These are phyloP conservation scores for Mucor circinelloides DNA, from an alignment of 371 early-diverging fungal genomes.

Conservation along the genomic window DNA sequence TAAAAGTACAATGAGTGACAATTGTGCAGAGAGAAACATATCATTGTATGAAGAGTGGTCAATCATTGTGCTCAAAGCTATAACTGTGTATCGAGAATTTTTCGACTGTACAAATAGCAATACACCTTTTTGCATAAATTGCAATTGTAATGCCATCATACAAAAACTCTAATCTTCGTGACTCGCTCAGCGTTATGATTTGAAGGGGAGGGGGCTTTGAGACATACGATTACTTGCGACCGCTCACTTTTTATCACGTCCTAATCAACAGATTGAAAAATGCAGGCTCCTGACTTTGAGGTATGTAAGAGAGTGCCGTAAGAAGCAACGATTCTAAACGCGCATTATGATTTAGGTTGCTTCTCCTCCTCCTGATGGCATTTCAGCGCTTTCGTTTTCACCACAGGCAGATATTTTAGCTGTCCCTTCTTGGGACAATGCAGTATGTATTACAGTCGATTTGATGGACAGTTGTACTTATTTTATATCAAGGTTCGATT, in stretches of 20 bases:
- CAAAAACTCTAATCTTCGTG: background rate
- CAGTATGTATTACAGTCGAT: conserved; percentile 46
- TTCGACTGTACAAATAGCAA: too few relatives aligned
- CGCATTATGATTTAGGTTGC: conserved; percentile 43
- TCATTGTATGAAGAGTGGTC: too few relatives aligned
- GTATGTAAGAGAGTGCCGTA: background rate
- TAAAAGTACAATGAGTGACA: too few relatives aligned
- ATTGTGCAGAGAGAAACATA: too few relatives aligned
- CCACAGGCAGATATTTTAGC: conserved; percentile 81
- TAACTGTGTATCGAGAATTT: too few relatives aligned
- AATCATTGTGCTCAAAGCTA: too few relatives aligned
- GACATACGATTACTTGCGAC: background rate
- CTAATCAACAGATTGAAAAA: background rate
- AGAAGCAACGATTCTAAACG: background rate
- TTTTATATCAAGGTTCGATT: conserved; percentile 72
- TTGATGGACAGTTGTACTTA: background rate
- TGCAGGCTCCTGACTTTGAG: conserved; percentile 17
- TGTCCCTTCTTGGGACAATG: conserved; percentile 88
- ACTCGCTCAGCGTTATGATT: background rate
- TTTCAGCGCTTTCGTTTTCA: conserved; percentile 75
- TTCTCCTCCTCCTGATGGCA: conserved; percentile 73
- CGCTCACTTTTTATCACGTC: background rate
- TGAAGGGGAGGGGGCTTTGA: background rate
- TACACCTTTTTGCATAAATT: too few relatives aligned
- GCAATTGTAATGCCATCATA: too few relatives aligned